phyloP scores from a whole-genome alignment of 2,329 filamentous ascomycete species.

The Cryphonectria naterciae region DNA sequence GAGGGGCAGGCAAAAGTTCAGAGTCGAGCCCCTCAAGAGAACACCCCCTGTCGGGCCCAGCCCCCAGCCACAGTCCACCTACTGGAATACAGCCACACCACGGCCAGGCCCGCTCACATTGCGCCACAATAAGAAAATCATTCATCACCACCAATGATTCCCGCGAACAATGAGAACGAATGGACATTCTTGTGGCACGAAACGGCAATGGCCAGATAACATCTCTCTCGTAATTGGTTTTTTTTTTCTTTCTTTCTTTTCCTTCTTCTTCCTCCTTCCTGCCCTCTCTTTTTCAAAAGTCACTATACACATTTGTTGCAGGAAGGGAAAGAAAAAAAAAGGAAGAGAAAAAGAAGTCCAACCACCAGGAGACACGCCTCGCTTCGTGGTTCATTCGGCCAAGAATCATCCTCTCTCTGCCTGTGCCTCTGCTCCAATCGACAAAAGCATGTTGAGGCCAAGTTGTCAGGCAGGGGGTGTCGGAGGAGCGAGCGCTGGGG shows the following conservation, averaged over 20 bases:
- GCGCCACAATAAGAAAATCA: neutral
- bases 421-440: neutral
- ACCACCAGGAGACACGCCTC: neutral
- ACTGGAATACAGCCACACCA: neutral
- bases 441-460: neutral
- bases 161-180: neutral
- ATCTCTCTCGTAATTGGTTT: neutral
- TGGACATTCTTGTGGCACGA: neutral
- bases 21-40: neutral
- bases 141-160: neutral
- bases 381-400: neutral
- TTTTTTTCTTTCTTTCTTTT: neutral
- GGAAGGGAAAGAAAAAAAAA: neutral
- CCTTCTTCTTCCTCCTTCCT: neutral
- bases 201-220: neutral
- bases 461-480: neutral
- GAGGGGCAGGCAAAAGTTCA: slow-evolving; percentile 29
- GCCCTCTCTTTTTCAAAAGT: no score
- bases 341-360: neutral
- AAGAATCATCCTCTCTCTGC: neutral
- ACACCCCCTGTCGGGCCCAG: neutral
- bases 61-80: neutral
- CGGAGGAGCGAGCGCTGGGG: neutral
- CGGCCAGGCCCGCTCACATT: neutral
- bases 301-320: neutral